These are phyloP conservation scores for Tympanopsis confertula DNA, from an alignment of 2,329 filamentous ascomycete genomes.

Conservation along the genomic window DNA sequence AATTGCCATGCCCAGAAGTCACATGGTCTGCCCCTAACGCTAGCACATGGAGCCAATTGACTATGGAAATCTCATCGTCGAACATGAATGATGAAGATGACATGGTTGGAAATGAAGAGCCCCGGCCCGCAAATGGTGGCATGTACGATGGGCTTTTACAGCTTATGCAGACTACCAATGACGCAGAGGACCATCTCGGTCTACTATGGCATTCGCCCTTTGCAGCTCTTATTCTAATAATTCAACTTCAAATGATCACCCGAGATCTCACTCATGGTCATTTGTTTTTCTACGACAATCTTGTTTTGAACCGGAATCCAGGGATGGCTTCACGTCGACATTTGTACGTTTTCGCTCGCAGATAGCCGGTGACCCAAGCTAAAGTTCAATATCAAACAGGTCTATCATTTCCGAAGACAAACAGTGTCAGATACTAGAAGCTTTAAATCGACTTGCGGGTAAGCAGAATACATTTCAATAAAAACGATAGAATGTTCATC, in stretches of 20 bases:
- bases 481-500: too few relatives aligned
- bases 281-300: conserved; percentile 5
- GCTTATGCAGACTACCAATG: conserved; percentile 4
- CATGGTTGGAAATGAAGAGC: conserved; percentile 4
- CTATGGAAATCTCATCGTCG: conserved; percentile 2
- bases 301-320: conserved; percentile 5
- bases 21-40: too few relatives aligned
- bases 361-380: too few relatives aligned
- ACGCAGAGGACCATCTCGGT: conserved; percentile 3
- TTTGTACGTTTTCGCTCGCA: too few relatives aligned
- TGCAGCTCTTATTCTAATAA: conserved; percentile 5
- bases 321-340: too few relatives aligned
- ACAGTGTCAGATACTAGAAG: conserved; percentile 4
- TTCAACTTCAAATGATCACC: conserved; percentile 6
- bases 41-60: too few relatives aligned
- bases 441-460: conserved; percentile 5
- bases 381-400: conserved; percentile 3
- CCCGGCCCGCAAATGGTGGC: conserved; percentile 5
- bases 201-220: conserved; percentile 6
- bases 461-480: conserved; percentile 2
- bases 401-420: conserved; percentile 6
- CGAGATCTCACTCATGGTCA: conserved; percentile 4
- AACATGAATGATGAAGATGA: conserved; percentile 6
- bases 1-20: too few relatives aligned
- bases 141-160: conserved; percentile 6